A percentile compares a stretch with the other conserved stretches of the same genome.
Evolutionary conservation across 2,329 filamentous ascomycete genomes (phyloP).

Genomic region (Trichoderma simmonsii): DNA sequence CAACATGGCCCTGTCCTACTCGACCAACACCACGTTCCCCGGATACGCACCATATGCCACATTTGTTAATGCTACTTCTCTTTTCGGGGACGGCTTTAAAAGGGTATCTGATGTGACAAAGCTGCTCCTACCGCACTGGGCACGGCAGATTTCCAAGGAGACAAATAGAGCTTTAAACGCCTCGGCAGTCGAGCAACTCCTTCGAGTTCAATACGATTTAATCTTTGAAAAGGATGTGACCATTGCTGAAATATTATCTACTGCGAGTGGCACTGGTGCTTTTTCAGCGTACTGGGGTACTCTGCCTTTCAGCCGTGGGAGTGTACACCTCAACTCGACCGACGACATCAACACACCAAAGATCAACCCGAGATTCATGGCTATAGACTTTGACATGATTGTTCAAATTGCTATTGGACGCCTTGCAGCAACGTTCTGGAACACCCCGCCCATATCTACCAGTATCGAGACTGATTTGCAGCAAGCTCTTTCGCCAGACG

Average conservation of each 20-base stretch:
- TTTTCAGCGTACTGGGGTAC: conserved; percentile 38
- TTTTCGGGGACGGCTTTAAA: conserved; percentile 32
- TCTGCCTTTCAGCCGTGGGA: conserved; percentile 55
- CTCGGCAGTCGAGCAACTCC: conserved; percentile 37
- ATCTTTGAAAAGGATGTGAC: conserved; percentile 46
- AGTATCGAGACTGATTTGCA: background rate
- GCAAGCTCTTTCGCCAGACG: conserved; percentile 1
- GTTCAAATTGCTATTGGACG: conserved; percentile 34
- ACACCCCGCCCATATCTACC: conserved; percentile 25
- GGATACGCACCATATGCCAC: conserved; percentile 33
- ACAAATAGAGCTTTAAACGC: conserved; percentile 29
- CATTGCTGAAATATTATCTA: conserved; percentile 46
- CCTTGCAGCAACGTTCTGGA: conserved; percentile 31
- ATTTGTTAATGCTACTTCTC: conserved; percentile 34
- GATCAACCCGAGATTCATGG: conserved; percentile 25
- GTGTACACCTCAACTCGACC: conserved; percentile 51
- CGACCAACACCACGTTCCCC: conserved; percentile 21
- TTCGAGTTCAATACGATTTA: conserved; percentile 46
- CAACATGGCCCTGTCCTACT: conserved; percentile 28
- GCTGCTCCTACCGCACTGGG: conserved; percentile 31
- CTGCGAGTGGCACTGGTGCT: conserved; percentile 29
- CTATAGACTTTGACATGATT: conserved; percentile 55
- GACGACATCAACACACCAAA: conserved; percentile 42
- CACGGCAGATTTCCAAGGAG: conserved; percentile 27
- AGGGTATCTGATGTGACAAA: conserved; percentile 27